Base-by-base conservation (phyloP, 768 basidiomycete species). In the Pholiota conissans region DNA sequence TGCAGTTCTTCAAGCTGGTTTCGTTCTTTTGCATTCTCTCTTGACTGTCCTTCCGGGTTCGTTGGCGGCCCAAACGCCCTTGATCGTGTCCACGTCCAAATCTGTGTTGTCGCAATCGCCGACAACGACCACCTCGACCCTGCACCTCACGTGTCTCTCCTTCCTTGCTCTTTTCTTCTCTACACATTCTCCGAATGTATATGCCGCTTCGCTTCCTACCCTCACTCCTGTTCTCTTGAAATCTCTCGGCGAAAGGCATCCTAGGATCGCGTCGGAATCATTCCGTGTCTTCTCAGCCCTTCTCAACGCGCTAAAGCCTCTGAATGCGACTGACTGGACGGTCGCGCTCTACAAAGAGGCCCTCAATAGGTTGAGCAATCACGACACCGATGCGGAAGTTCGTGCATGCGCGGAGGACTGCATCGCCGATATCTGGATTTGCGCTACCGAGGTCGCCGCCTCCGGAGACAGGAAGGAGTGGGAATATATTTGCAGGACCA, bases 301-400 rank as follows among this genome's bases (percentile, higher is more conserved):
- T 6, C 79, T 97, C 28, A 86, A 83, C 60, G 81, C 90, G 2
- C 74, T 90, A 35, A 86, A 89, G 48, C 93, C 93, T 1, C 71
- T 90, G 47, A 84, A 84, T 61, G 67, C 76, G 55, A 74, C 71
- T 5, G 83, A 85, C 14, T 93, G 91, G 91, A 71, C 84, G 4
- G 84, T 91, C 54, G 66, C 76, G 9, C 78, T 97, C 3, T 97
- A 95, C 70, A 75, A 82, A 7, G 87, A 93, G 60, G 87, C 92
- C 9, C 75, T 90, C 3, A 69, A 75, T 20, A 80, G 93, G 51
- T 73, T 99, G 34, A 82, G 76, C 49, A 88, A 82, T 46, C 85
- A 90, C 59, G 91, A 95, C 62, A 95, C 95, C 1, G 96, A 98
- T 69, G 86, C 90, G 3, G 95, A 97, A 61, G 93, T 98, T 20